Base-by-base conservation (phyloP, 2,329 filamentous ascomycete genomes). In the Diplodia corticola region DNA sequence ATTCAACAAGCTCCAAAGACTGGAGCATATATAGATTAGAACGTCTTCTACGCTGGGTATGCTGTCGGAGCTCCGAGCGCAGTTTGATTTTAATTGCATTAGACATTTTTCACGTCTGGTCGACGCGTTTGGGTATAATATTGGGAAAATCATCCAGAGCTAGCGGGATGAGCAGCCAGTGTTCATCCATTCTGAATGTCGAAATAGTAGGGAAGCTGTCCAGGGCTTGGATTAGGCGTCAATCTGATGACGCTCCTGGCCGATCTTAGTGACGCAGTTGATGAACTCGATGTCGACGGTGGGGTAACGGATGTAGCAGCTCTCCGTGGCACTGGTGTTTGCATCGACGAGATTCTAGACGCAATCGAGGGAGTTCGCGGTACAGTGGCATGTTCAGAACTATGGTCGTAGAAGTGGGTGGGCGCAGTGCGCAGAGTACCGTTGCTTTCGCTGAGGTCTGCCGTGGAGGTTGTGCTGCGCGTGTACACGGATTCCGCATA, bases 401-500 rank as follows among this genome's bases (percentile, higher is more conserved):
- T 33, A 30, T 44, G 20, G 22, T 66, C 64, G 15, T 51, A 46
- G 54, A 66, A 37, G n/a, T 35, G 54, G 6, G 64, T 53, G 9
- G 46, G 46, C 24, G 64, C 64, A 17, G 64, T 66, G 12, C 64
- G 64, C 22, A 66, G n/a, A 3, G 54, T 66, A 7, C 64, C 64
- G 15, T 35, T 53, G 15, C 64, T 60, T 28, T 53, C 55, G 13
- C 64, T 66, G 13, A 57, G 15, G 12, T 54, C 64, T n/a, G 64
- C 35, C 2, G 64, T 66, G 7, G 64, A 66, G 6, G 64, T 66
- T 2, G 64, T 66, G 26, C 54, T 60, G 12, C 55, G 64, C 22
- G 64, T 66, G 33, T 66, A 66, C 49, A 68, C 67, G 26, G 70
- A 69, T n/a, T 61, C 64, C 3, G 54, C 46, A 12, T 53, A 61